A percentile compares a stretch with the other conserved stretches of the same genome.
These are phyloP conservation scores for Scopulariopsis brevicaulis DNA, from an alignment of 2,329 filamentous ascomycete species.

Conservation along the genomic window DNA sequence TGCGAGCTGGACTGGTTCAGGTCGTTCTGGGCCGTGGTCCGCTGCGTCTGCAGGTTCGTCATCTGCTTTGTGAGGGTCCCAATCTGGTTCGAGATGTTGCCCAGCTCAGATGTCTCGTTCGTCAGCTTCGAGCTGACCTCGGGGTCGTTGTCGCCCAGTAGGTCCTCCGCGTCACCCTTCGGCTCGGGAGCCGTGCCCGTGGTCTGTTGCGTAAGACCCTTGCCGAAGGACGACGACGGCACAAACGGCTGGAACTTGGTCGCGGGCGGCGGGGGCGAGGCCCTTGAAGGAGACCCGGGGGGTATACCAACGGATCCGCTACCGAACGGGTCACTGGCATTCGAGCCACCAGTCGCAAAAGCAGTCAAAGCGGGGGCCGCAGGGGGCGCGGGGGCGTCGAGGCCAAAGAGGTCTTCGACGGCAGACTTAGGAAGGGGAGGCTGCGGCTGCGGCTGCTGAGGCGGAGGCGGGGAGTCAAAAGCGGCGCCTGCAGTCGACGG, in stretches of 20 bases:
- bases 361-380: conserved; percentile 46
- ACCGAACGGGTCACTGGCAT: conserved; percentile 50
- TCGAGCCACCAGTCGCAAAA: conserved; percentile 66
- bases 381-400: conserved; percentile 55
- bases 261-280: conserved; percentile 26
- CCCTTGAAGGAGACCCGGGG: conserved; percentile 41
- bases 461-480: conserved; percentile 33
- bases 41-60: conserved; percentile 82
- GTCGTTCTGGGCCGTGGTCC: conserved; percentile 67
- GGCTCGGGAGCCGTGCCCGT: conserved; percentile 50
- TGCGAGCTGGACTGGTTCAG: conserved; percentile 71
- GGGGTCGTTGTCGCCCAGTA: conserved; percentile 82
- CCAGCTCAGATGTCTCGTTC: conserved; percentile 81
- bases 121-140: conserved; percentile 82
- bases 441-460: conserved; percentile 21
- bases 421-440: conserved; percentile 60
- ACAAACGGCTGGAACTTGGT: conserved; percentile 78
- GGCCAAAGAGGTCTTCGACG: conserved; percentile 84
- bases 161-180: conserved; percentile 55
- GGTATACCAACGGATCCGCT: conserved; percentile 23
- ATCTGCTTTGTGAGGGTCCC: conserved; percentile 85
- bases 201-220: conserved; percentile 63
- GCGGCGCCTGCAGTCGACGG: conserved; percentile 39
- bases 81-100: conserved; percentile 93
- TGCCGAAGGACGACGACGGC: conserved; percentile 85